Conservation (phyloP, 2,329 filamentous ascomycete genomes). For the Pseudopyrenochaeta lycopersici region DNA sequence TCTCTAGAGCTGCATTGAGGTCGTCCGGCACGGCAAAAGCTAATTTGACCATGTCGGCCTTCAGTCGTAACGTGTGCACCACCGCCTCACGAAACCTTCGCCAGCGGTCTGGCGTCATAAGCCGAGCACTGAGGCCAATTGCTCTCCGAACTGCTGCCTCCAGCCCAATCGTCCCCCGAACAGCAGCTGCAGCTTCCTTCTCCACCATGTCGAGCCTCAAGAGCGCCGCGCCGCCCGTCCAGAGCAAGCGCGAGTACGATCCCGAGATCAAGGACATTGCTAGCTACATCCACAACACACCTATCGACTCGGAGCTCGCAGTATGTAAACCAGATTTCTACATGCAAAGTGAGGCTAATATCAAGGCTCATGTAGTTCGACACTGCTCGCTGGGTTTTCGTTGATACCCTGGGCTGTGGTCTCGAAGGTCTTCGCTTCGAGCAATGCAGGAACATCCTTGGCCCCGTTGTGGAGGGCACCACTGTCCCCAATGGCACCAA, state of each 20-base stretch:
- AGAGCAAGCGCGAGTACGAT: constrained; percentile 71
- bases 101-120: constrained; percentile 42
- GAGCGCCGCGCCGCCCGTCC: constrained; percentile 41
- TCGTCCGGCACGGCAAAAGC: constrained; percentile 44
- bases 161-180: constrained; percentile 30
- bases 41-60: constrained; percentile 52
- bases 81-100: constrained; percentile 49
- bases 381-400: constrained; percentile 94
- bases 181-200: constrained; percentile 39
- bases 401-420: constrained; percentile 96
- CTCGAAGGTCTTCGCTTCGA: constrained; percentile 95
- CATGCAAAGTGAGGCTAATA: constrained; percentile 20
- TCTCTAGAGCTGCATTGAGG: constrained; percentile 41
- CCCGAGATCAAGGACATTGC: constrained; percentile 96
- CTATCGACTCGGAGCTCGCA: constrained; percentile 89
- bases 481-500: constrained; percentile 89
- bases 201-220: constrained; percentile 50
- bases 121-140: constrained; percentile 50
- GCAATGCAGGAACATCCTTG: constrained; percentile 94
- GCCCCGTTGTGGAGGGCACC: constrained; percentile 89
- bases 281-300: constrained; percentile 90
- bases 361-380: constrained; percentile 71
- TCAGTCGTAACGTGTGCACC: constrained; percentile 53
- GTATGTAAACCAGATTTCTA: constrained; percentile 63
- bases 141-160: constrained; percentile 37